phyloP scores from a whole-genome alignment of 805 yeast genomes.

The Lipomyces yamanashiensis region DNA sequence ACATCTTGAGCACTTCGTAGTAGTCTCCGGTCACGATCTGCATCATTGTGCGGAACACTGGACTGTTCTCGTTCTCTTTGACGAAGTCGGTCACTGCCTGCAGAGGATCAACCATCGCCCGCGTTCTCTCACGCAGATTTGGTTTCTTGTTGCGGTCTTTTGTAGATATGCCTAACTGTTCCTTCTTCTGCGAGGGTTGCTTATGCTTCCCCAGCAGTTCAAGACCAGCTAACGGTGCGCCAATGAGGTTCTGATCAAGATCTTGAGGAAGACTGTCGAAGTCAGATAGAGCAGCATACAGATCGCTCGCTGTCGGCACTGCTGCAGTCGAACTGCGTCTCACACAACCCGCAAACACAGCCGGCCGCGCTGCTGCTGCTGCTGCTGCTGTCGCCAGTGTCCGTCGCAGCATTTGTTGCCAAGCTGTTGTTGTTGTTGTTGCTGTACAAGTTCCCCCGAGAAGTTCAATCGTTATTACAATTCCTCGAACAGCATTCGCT shows the following conservation, averaged over 20 bases:
- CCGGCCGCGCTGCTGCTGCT: too few relatives aligned
- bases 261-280: not conserved
- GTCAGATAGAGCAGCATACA: not conserved
- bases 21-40: conserved; percentile 6
- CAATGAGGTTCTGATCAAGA: too few relatives aligned
- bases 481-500: not conserved
- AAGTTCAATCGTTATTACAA: not conserved
- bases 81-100: not conserved
- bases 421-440: too few relatives aligned
- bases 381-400: too few relatives aligned
- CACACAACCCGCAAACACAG: too few relatives aligned
- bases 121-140: not conserved
- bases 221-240: too few relatives aligned
- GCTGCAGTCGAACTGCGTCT: too few relatives aligned
- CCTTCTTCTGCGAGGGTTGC: not conserved
- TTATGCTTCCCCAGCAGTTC: too few relatives aligned
- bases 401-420: too few relatives aligned
- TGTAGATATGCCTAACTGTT: not conserved
- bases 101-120: not conserved
- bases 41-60: conserved; percentile 1
- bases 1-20: conserved; percentile 2
- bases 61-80: not conserved
- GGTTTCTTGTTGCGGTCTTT: not conserved
- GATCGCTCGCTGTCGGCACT: not conserved
- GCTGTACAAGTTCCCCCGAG: too few relatives aligned